These are phyloP conservation scores for Dothistroma pini DNA, from an alignment of 2,329 filamentous ascomycete genomes.

Conservation along the genomic window DNA sequence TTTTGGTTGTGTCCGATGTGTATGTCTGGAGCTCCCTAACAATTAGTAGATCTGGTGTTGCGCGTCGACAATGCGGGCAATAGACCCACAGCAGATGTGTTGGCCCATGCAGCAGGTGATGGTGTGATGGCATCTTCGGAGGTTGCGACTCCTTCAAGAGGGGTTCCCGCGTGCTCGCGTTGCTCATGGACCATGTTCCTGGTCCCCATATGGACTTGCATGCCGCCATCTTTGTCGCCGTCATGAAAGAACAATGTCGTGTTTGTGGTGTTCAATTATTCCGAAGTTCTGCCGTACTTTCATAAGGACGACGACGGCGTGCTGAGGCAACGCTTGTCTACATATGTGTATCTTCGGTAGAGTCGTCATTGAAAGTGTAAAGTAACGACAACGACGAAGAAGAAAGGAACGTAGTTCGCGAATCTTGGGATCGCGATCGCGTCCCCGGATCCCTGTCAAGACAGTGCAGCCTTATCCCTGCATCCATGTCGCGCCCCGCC, in stretches of 20 bases:
- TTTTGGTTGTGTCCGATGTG: too few species aligned
- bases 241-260: neutral
- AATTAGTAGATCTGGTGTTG: too few species aligned
- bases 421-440: neutral
- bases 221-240: neutral
- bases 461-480: neutral
- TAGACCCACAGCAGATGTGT: neutral
- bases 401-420: too few species aligned
- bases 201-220: neutral
- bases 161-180: neutral
- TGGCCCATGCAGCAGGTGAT: neutral
- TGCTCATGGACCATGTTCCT: neutral
- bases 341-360: too few species aligned
- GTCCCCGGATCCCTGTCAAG: neutral
- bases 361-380: too few species aligned
- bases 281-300: neutral
- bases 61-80: neutral
- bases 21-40: too few species aligned
- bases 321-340: too few species aligned
- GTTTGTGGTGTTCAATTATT: neutral
- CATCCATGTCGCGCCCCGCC: neutral
- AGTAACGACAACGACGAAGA: too few species aligned
- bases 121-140: neutral
- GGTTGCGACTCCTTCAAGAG: neutral
- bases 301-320: neutral